Conservation (phyloP, 192 early-diverging fungal species). For the Backusella mclennaniae region DNA sequence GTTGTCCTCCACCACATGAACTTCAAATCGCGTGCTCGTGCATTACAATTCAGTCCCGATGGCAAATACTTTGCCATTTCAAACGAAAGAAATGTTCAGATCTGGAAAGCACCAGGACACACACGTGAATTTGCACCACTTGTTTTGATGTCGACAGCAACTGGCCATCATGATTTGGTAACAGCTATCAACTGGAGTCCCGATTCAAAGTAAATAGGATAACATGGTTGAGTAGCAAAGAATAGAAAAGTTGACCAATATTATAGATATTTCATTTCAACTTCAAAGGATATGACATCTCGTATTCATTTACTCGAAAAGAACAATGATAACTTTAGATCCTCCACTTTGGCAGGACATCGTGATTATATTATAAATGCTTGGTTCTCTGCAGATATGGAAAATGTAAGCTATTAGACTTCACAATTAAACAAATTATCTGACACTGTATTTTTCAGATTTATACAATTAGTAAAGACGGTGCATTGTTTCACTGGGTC, state of each 20-base stretch:
- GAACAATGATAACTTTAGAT: slow-evolving; percentile 62
- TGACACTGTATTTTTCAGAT: slow-evolving; percentile 33
- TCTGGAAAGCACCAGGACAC: slow-evolving; percentile 93
- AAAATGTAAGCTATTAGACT: slow-evolving; percentile 29
- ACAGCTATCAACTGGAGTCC: slow-evolving; percentile 80
- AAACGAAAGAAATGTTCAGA: slow-evolving; percentile 78
- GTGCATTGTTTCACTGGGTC: slow-evolving; percentile 84
- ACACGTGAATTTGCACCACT: slow-evolving; percentile 92
- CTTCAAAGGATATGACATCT: slow-evolving; percentile 82
- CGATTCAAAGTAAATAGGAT: slow-evolving; percentile 68
- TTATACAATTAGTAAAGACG: slow-evolving; percentile 88
- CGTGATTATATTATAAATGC: slow-evolving; percentile 78
- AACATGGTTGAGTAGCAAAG: too few relatives aligned
- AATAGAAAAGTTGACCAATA: neutral
- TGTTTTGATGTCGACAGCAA: slow-evolving; percentile 73
- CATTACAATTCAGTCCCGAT: slow-evolving; percentile 91
- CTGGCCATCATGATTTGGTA: slow-evolving; percentile 88
- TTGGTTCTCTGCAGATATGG: slow-evolving; percentile 71
- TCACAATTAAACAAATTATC: neutral
- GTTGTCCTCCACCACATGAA: slow-evolving; percentile 88
- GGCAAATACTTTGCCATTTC: slow-evolving; percentile 87
- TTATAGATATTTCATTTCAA: slow-evolving; percentile 48
- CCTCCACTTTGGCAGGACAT: slow-evolving; percentile 83
- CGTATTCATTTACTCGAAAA: slow-evolving; percentile 72
- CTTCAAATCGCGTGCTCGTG: slow-evolving; percentile 79